phyloP scores from a whole-genome alignment of 805 yeast genomes.

The Zygotorulaspora sp. region DNA sequence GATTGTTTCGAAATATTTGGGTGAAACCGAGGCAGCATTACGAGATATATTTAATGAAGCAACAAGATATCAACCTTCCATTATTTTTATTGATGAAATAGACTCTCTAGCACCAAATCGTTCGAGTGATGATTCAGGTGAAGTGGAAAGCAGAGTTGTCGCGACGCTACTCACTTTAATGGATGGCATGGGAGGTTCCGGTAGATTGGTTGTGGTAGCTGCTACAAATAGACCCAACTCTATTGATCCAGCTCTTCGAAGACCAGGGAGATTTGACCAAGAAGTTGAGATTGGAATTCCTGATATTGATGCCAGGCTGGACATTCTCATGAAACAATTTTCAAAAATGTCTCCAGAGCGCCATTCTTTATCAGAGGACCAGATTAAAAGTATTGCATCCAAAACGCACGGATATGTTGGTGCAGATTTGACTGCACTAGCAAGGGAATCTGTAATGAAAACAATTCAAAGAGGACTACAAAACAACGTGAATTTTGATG shows the following conservation, averaged over 20 bases:
- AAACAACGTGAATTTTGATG: slow-evolving; percentile 20
- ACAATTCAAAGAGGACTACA: slow-evolving; percentile 62
- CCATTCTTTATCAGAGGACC: slow-evolving; percentile 48
- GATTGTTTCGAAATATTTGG: slow-evolving; percentile 85
- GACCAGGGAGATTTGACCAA: slow-evolving; percentile 88
- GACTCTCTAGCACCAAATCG: slow-evolving; percentile 88
- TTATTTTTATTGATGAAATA: slow-evolving; percentile 86
- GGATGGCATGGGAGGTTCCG: slow-evolving; percentile 69
- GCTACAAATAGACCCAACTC: slow-evolving; percentile 71
- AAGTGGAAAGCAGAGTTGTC: slow-evolving; percentile 84
- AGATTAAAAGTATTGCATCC: slow-evolving; percentile 59
- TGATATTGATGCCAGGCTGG: slow-evolving; percentile 71
- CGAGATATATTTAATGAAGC: slow-evolving; percentile 84
- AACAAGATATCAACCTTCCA: slow-evolving; percentile 74
- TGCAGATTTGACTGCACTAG: slow-evolving; percentile 84
- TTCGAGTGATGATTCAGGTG: slow-evolving; percentile 80
- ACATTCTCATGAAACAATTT: slow-evolving; percentile 64
- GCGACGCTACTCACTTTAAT: slow-evolving; percentile 79
- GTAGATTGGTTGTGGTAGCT: slow-evolving; percentile 62
- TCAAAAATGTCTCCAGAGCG: slow-evolving; percentile 40
- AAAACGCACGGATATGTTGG: slow-evolving; percentile 97
- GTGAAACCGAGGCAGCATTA: slow-evolving; percentile 88
- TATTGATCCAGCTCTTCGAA: slow-evolving; percentile 65
- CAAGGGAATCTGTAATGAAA: slow-evolving; percentile 82
- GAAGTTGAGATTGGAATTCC: slow-evolving; percentile 92